Evolutionary conservation across 139 green algal genomes (phyloP), one percentile per base, ranked within the genome.

Genomic region (Coccomyxa sp.): DNA sequence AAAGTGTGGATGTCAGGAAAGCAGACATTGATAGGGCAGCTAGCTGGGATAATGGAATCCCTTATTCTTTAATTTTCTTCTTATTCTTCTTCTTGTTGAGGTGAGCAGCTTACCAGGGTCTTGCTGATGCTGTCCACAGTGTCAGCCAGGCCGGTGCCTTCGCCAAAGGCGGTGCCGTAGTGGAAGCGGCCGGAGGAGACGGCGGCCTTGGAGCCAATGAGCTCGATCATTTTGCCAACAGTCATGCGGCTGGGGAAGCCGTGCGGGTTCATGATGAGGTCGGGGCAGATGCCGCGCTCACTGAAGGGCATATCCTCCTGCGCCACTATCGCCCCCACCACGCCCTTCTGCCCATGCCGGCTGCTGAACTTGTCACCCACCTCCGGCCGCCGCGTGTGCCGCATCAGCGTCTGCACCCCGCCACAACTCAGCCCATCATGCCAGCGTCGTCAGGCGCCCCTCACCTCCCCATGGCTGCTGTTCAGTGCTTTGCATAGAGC

Each of bases 171-270:
- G 0, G 95, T 99, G 32, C 96, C 97, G 80, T 97, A 96, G 71
- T 94, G 90, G 84, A 96, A 95, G 21, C 86, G 82, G 23, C 88
- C 88, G 80, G 27, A 66, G n/a, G 87, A 84, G 14, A 98, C 94
- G 18, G 84, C 96, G 0, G 94, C 96, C 90, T 99, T 99, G 85
- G 85, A 91, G 31, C 95, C 97, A 76, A 99, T 86, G 76, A 98
- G 94, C 90, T 99, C 96, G 15, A 99, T 96, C 93, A 99, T 98
- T 90, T 99, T 98, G 67, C 94, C 91, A 15, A 98, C 94, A 0
- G 92, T 95, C 92, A 95, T 95, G 80, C 91, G 91, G 16, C 88
- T 92, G 30, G 93, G 93, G 87, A 97, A 96, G 38, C 92, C 93
- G 83, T 94, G 91, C 89, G 93, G 93, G 88, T 97, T 97, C 92